Evolutionary conservation across 768 basidiomycete genomes (phyloP).

Genomic region (Cystobasidium onofrii): DNA sequence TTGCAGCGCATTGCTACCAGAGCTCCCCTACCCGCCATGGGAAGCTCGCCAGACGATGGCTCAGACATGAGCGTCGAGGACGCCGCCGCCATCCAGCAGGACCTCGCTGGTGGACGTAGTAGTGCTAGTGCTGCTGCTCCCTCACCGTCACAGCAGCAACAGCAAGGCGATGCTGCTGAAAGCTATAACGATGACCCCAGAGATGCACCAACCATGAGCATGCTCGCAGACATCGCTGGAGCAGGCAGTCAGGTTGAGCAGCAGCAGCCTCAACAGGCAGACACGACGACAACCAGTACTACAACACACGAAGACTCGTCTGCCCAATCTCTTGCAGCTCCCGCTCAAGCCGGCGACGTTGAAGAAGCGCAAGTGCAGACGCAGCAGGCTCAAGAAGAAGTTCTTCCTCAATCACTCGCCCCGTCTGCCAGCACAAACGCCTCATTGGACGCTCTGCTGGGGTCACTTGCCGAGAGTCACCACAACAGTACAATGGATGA

Average conservation of each 20-base stretch:
- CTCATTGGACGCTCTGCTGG: neutral
- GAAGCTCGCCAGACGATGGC: neutral
- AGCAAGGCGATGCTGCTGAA: neutral
- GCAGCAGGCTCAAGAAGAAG: neutral
- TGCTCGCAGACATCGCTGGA: neutral
- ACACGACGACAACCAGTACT: no score
- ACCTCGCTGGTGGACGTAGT: neutral
- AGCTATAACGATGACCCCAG: neutral
- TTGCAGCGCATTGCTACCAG: no score
- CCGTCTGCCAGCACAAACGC: neutral
- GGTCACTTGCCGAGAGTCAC: neutral
- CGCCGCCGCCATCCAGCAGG: constrained; percentile 6
- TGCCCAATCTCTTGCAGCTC: neutral
- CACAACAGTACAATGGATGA: neutral
- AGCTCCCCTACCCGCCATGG: no score
- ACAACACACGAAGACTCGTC: neutral
- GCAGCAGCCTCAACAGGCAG: neutral
- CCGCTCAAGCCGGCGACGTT: neutral
- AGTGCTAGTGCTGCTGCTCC: neutral
- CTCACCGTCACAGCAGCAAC: neutral
- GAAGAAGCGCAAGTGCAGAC: neutral
- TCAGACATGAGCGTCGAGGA: constrained; percentile 16
- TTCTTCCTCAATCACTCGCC: neutral
- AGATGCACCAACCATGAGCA: neutral
- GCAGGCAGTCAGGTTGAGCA: neutral